These are phyloP conservation scores for Nematodospora anomalae DNA, from an alignment of 1,139 yeast genomes.

Conservation along the genomic window DNA sequence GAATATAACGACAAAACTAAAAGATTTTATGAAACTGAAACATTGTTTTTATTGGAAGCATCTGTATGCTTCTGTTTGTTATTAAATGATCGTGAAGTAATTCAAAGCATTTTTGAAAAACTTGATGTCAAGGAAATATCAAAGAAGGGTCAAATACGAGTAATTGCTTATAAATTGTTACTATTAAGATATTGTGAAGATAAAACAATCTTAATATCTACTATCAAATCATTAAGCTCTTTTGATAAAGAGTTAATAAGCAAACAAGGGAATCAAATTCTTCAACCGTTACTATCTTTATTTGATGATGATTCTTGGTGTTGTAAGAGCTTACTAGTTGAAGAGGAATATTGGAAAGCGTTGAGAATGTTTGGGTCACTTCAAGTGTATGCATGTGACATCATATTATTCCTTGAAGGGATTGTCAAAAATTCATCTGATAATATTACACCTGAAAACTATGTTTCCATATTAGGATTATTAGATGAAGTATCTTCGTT, in stretches of 20 bases:
- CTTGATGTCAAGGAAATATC: slow-evolving; percentile 24
- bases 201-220: slow-evolving; percentile 18
- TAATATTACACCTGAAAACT: slow-evolving; percentile 49
- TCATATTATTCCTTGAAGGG: slow-evolving; percentile 51
- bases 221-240: slow-evolving; percentile 25
- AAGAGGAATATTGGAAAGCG: slow-evolving; percentile 64
- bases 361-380: slow-evolving; percentile 59
- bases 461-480: slow-evolving; percentile 64
- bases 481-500: slow-evolving; percentile 80
- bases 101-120: slow-evolving; percentile 24
- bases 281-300: slow-evolving; percentile 55
- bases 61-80: slow-evolving; percentile 51
- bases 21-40: slow-evolving; percentile 53
- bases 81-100: slow-evolving; percentile 38
- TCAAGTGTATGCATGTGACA: slow-evolving; percentile 48
- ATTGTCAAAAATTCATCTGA: slow-evolving; percentile 39
- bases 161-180: slow-evolving; percentile 42
- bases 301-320: slow-evolving; percentile 52
- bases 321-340: slow-evolving; percentile 35
- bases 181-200: slow-evolving; percentile 35
- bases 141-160: slow-evolving; percentile 32
- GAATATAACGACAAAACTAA: slow-evolving; percentile 33
- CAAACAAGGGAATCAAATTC: slow-evolving; percentile 50
- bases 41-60: slow-evolving; percentile 56
- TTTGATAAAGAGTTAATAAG: slow-evolving; percentile 41